Percentiles rank a stretch among this genome's conserved stretches.
These are phyloP conservation scores for Jacaranda mimosifolia DNA, from an alignment of 257 asterid species.

Conservation along the genomic window DNA sequence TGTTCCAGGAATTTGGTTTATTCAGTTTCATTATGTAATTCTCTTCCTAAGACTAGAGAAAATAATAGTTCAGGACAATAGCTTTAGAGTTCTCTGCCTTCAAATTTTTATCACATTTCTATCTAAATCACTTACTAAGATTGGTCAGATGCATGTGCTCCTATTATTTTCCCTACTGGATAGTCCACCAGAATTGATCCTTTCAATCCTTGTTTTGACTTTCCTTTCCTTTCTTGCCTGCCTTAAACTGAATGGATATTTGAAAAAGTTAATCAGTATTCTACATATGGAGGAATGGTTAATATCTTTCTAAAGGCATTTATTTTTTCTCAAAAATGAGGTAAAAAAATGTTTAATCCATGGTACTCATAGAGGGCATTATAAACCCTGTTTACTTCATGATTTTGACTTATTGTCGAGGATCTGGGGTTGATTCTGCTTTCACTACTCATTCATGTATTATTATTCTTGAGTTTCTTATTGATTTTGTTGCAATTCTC, in stretches of 20 bases:
- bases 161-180: neutral
- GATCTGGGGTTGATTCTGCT: constrained; percentile 23
- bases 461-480: constrained; percentile 26
- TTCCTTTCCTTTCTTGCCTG: neutral
- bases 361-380: constrained; percentile 23
- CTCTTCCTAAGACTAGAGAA: neutral
- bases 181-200: constrained; percentile 14
- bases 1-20: constrained; percentile 19
- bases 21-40: constrained; percentile 9
- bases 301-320: neutral
- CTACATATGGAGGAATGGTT: constrained; percentile 16
- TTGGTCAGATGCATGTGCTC: constrained; percentile 17
- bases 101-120: neutral
- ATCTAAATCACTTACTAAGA: neutral
- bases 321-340: constrained; percentile 4
- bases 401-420: neutral
- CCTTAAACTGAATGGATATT: constrained; percentile 18
- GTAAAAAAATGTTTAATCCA: constrained; percentile 11
- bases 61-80: constrained; percentile 17
- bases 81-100: constrained; percentile 26
- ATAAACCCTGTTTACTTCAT: constrained; percentile 11
- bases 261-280: constrained; percentile 22
- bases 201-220: constrained; percentile 15
- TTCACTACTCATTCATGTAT: constrained; percentile 4
- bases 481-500: constrained; percentile 26